phyloP scores from a whole-genome alignment of 345 rosid species.

The Erodium maritimum region DNA sequence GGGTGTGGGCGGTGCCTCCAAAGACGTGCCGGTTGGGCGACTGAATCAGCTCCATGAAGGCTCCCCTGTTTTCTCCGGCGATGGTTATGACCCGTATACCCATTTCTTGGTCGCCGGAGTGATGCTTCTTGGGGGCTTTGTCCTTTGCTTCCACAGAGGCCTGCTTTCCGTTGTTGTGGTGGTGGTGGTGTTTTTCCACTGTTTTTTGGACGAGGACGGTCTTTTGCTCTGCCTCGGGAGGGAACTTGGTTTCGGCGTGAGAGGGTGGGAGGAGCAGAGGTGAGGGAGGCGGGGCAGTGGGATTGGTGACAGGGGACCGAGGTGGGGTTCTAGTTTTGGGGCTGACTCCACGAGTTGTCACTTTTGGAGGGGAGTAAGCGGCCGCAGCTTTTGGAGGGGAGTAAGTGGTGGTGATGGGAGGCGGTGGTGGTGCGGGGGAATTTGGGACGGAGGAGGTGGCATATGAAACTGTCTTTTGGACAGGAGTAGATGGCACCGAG shows the following conservation, averaged over 20 bases:
- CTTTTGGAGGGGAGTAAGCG: not conserved
- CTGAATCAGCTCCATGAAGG: conserved; percentile 55
- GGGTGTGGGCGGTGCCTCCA: too few species aligned
- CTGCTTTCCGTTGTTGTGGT: conserved; percentile 13
- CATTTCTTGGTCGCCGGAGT: conserved; percentile 18
- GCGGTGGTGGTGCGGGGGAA: conserved; percentile 1
- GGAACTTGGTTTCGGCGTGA: conserved; percentile 29
- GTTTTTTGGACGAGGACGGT: conserved; percentile 36
- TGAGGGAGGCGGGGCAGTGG: conserved; percentile 49
- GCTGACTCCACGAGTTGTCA: too few species aligned
- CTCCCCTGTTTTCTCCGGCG: conserved; percentile 91
- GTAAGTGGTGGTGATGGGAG: conserved; percentile 5
- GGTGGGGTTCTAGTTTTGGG: conserved; percentile 12
- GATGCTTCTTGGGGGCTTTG: conserved; percentile 12
- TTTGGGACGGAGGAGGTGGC: conserved; percentile 5
- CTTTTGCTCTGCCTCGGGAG: conserved; percentile 48
- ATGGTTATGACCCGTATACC: conserved; percentile 56
- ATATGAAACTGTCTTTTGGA: too few species aligned
- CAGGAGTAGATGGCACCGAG: too few species aligned
- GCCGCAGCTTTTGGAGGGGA: too few species aligned
- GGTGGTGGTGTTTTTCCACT: conserved; percentile 23
- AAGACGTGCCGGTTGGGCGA: conserved; percentile 25
- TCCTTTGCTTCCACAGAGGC: conserved; percentile 7
- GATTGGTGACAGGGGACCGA: conserved; percentile 24
- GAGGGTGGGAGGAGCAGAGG: conserved; percentile 69